Evolutionary conservation across 108 stramenopile genomes (phyloP).

Genomic region (Cyclotella baltica): DNA sequence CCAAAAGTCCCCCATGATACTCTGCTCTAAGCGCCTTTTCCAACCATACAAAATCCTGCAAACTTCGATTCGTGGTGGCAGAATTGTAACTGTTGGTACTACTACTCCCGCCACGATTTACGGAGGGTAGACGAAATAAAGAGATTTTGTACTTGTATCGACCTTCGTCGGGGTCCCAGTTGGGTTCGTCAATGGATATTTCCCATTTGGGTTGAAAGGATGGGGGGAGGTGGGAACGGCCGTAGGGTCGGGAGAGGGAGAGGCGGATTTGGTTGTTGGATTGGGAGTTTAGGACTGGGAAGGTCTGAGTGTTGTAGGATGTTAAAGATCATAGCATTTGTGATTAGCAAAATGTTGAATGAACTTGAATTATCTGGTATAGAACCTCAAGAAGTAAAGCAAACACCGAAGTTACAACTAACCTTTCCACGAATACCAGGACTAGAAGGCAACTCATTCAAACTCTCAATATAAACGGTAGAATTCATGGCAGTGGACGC

Average conservation of each 20-base stretch:
- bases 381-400: background rate
- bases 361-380: background rate
- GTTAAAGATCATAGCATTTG: background rate
- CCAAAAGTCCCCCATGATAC: constrained; percentile 73
- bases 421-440: constrained; percentile 26
- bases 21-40: constrained; percentile 73
- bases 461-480: constrained; percentile 37
- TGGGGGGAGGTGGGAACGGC: constrained; percentile 37
- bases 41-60: constrained; percentile 83
- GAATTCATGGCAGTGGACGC: constrained; percentile 48
- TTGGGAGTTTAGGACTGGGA: constrained; percentile 44
- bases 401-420: constrained; percentile 1
- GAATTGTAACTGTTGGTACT: constrained; percentile 29
- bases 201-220: constrained; percentile 27
- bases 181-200: constrained; percentile 32
- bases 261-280: constrained; percentile 30
- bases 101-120: background rate
- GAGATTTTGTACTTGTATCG: constrained; percentile 48
- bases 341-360: background rate
- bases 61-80: constrained; percentile 60
- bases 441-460: constrained; percentile 27
- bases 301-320: too few species aligned
- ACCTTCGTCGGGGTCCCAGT: constrained; percentile 42
- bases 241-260: constrained; percentile 47
- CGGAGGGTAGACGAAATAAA: constrained; percentile 17